Conservation (phyloP, 768 basidiomycete genomes). For the Kwoniella botswanensis region DNA sequence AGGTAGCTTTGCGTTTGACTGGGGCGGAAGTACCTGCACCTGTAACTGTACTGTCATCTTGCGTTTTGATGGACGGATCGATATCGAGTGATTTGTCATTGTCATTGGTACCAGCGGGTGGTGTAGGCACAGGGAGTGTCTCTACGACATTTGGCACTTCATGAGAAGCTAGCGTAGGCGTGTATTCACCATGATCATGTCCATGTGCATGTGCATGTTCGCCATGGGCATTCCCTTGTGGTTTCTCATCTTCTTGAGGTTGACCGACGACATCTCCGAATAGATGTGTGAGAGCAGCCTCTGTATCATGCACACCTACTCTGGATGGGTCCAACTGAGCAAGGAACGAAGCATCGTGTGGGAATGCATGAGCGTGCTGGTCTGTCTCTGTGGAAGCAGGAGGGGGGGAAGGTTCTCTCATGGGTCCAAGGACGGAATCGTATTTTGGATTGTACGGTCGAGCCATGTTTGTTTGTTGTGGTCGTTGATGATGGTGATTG, state of each 20-base stretch:
- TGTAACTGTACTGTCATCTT: too few species aligned
- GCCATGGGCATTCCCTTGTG: not conserved
- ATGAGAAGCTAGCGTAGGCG: slow-evolving; percentile 5
- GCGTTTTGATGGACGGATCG: not conserved
- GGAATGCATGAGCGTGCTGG: not conserved
- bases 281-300: slow-evolving; percentile 8
- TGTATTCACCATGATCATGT: not conserved
- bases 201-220: not conserved
- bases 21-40: not conserved
- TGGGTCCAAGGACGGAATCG: slow-evolving; percentile 7
- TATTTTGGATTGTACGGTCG: slow-evolving; percentile 11
- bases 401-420: slow-evolving; percentile 1
- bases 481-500: not conserved
- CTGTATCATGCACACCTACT: slow-evolving; percentile 1
- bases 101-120: not conserved
- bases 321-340: slow-evolving; percentile 8
- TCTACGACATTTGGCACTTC: not conserved
- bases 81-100: not conserved
- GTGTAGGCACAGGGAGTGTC: not conserved
- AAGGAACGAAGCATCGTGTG: not conserved
- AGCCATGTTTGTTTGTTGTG: not conserved
- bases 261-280: slow-evolving; percentile 7
- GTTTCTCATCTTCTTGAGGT: slow-evolving; percentile 2
- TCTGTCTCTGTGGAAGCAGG: not conserved
- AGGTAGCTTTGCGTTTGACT: slow-evolving; percentile 44